Evolutionary conservation across 768 basidiomycete species (phyloP).

Genomic region (Boletus rubropictus): DNA sequence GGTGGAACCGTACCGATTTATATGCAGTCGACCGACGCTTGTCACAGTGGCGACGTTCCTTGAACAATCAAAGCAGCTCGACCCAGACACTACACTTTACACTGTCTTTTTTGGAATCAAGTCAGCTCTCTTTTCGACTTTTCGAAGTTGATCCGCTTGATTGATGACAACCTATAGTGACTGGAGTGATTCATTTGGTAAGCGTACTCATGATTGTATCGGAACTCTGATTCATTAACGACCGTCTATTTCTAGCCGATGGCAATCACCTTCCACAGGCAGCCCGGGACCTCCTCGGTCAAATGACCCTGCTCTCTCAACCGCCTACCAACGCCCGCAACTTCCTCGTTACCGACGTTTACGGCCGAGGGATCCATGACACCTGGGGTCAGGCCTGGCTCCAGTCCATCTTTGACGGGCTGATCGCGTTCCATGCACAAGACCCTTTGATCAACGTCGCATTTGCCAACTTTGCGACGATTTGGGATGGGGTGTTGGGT

Average conservation of each 20-base stretch:
- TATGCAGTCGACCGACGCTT: background rate
- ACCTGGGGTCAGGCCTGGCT: slow-evolving; percentile 43
- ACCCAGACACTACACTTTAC: slow-evolving; percentile 46
- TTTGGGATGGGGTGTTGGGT: slow-evolving; percentile 47
- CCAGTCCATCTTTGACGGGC: slow-evolving; percentile 40
- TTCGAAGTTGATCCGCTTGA: background rate
- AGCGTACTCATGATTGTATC: background rate
- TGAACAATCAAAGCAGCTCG: slow-evolving; percentile 38
- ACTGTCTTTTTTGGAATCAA: slow-evolving; percentile 53
- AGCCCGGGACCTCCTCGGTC: slow-evolving; percentile 38
- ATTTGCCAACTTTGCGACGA: slow-evolving; percentile 42
- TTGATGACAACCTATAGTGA: slow-evolving; percentile 30
- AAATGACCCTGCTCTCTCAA: slow-evolving; percentile 41
- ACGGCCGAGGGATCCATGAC: slow-evolving; percentile 41
- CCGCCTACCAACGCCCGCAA: slow-evolving; percentile 47
- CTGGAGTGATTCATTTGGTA: slow-evolving; percentile 39
- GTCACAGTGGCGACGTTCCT: slow-evolving; percentile 40
- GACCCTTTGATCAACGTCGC: slow-evolving; percentile 35
- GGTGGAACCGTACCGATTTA: background rate
- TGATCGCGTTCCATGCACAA: slow-evolving; percentile 31
- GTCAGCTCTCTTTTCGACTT: slow-evolving; percentile 25
- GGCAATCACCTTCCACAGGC: slow-evolving; percentile 44
- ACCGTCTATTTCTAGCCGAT: slow-evolving; percentile 29
- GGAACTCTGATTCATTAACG: background rate
- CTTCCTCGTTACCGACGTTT: slow-evolving; percentile 47